A percentile compares a stretch with the other conserved stretches of the same genome.
Evolutionary conservation across 2,329 filamentous ascomycete genomes (phyloP).

Genomic region (Stachybotrys elegans): DNA sequence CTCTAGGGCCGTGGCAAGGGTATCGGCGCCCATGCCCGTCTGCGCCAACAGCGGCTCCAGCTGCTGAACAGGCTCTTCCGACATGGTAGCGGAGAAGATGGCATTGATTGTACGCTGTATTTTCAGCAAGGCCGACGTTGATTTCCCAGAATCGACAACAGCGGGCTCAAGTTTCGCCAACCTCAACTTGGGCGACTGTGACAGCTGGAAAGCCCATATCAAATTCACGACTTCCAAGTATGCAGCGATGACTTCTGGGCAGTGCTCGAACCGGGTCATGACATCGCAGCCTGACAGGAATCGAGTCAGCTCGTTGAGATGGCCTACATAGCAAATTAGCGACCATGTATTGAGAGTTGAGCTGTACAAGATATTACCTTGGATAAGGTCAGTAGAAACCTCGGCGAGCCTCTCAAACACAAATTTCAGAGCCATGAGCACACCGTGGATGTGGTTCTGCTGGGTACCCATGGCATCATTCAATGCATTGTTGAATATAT

Average conservation of each 20-base stretch:
- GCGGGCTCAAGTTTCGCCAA: no score
- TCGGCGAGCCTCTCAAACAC: slow-evolving; percentile 49
- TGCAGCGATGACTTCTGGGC: slow-evolving; percentile 38
- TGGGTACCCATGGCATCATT: slow-evolving; percentile 18
- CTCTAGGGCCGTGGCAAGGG: slow-evolving; percentile 31
- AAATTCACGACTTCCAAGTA: slow-evolving; percentile 43
- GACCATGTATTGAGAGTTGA: not conserved
- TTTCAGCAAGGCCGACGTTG: slow-evolving; percentile 36
- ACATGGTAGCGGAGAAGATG: slow-evolving; percentile 27
- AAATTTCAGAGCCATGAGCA: slow-evolving; percentile 51
- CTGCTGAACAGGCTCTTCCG: slow-evolving; percentile 13
- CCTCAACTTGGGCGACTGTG: slow-evolving; percentile 14
- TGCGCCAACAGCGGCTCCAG: slow-evolving; percentile 22
- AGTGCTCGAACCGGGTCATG: slow-evolving; percentile 17
- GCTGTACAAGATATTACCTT: slow-evolving; percentile 31
- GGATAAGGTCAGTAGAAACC: slow-evolving; percentile 36
- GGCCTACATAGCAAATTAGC: no score
- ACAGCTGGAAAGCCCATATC: slow-evolving; percentile 25
- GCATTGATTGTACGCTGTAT: slow-evolving; percentile 30
- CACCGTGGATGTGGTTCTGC: slow-evolving; percentile 54
- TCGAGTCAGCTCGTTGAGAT: slow-evolving; percentile 21
- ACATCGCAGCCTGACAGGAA: slow-evolving; percentile 22
- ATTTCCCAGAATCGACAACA: slow-evolving; percentile 12
- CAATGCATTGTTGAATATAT: slow-evolving; percentile 28
- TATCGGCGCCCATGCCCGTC: slow-evolving; percentile 23